A percentile compares a stretch with the other conserved stretches of the same genome.
phyloP scores from a whole-genome alignment of 2,329 filamentous ascomycete genomes.

The Chaetothyriales sp. region DNA sequence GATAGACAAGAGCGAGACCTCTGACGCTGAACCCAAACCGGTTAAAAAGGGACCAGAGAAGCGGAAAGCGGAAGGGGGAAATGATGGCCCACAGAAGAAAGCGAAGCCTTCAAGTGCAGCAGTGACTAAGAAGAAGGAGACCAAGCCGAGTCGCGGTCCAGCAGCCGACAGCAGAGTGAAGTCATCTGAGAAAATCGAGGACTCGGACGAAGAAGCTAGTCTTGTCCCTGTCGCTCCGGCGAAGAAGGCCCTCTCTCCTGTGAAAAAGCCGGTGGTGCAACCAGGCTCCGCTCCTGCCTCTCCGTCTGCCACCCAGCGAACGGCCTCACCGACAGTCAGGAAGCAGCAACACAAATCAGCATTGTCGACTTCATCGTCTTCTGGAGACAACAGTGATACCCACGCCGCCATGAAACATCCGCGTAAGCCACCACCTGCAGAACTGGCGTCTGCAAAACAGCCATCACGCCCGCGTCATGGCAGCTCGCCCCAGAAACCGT shows the following conservation, averaged over 20 bases:
- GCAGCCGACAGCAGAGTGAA: conserved; percentile 34
- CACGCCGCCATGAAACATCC: conserved; percentile 5
- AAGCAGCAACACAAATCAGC: conserved; percentile 12
- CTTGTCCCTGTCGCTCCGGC: conserved; percentile 20
- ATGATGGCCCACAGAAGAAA: conserved; percentile 24
- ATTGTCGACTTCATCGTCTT: conserved; percentile 11
- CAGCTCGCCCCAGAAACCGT: conserved; percentile 46
- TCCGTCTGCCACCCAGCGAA: not conserved
- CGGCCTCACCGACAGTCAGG: conserved; percentile 8
- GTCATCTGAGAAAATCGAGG: conserved; percentile 38
- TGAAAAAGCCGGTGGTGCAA: not conserved
- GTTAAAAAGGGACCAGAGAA: not conserved
- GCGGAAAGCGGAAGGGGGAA: conserved; percentile 5
- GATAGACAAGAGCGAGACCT: conserved; percentile 11
- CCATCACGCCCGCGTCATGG: conserved; percentile 24
- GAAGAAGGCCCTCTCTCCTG: conserved; percentile 2
- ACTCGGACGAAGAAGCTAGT: conserved; percentile 36
- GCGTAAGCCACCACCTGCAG: conserved; percentile 7
- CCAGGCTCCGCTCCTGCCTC: conserved; percentile 10
- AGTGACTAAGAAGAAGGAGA: conserved; percentile 27
- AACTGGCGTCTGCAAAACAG: conserved; percentile 4
- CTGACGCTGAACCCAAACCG: conserved; percentile 7
- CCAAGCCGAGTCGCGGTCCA: conserved; percentile 2
- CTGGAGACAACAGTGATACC: conserved; percentile 7
- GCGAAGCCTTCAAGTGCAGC: conserved; percentile 31